Percentiles rank a stretch among this genome's conserved stretches.
Conservation (phyloP, 1,284 basidiomycete genomes). For the Xerocomus cyaneibrunnescens region DNA sequence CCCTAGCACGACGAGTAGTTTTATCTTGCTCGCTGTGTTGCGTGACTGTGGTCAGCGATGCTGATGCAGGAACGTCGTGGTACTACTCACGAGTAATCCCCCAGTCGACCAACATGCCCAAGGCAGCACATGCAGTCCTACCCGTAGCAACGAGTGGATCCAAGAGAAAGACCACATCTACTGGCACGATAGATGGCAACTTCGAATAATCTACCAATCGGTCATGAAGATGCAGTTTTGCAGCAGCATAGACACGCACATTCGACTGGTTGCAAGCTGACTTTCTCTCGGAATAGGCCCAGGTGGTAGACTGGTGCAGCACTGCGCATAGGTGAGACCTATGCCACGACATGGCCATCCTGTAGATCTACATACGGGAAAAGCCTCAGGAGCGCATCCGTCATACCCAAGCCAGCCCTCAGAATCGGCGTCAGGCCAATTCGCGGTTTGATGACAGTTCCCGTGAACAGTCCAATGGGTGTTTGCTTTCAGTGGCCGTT, state of each 20-base stretch:
- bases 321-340: slow-evolving; percentile 36
- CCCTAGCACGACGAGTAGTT: slow-evolving; percentile 81
- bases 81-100: slow-evolving; percentile 64
- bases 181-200: slow-evolving; percentile 73
- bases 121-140: slow-evolving; percentile 86
- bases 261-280: slow-evolving; percentile 90
- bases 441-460: slow-evolving; percentile 63
- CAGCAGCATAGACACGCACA: slow-evolving; percentile 46
- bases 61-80: neutral
- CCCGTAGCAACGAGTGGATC: slow-evolving; percentile 95
- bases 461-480: slow-evolving; percentile 66
- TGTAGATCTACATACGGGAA: slow-evolving; percentile 61
- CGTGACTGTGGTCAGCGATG: neutral
- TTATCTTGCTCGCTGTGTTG: slow-evolving; percentile 65
- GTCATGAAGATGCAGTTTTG: neutral
- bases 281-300: slow-evolving; percentile 89
- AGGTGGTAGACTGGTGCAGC: slow-evolving; percentile 87
- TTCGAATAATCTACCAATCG: slow-evolving; percentile 80
- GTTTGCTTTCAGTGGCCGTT: slow-evolving; percentile 47
- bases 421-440: slow-evolving; percentile 91
- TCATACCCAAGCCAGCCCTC: slow-evolving; percentile 93
- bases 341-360: neutral
- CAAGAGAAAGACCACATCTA: slow-evolving; percentile 83
- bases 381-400: slow-evolving; percentile 77
- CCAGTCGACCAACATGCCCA: slow-evolving; percentile 86